Base-by-base conservation (phyloP, 2,329 filamentous ascomycete genomes). In the Colletotrichum godetiae region DNA sequence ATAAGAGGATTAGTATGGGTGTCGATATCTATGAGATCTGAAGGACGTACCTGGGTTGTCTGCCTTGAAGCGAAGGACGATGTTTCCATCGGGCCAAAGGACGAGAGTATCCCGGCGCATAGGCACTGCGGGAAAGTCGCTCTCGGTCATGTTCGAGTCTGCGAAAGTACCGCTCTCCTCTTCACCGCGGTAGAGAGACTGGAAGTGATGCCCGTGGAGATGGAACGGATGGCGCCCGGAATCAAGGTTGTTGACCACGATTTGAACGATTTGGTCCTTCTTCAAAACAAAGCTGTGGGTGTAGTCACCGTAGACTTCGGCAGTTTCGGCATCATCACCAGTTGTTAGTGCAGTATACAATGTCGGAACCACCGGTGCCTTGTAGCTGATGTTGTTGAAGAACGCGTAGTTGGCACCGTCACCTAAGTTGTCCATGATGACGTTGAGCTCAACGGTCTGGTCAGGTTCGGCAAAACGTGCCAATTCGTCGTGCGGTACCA, bases 381-480 rank as follows among this genome's bases (percentile, higher is more conserved):
- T 88, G 80, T 95, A 97, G 33, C 93, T 94, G 75, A 94, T 90
- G 81, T 94, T 92, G 85, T 96, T 95, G 84, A 94, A 90, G 82
- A 92, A 92, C 73, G 90, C 92, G 68, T 86, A 86, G 79, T 86
- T 87, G 61, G 88, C 87, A 5, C 92, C 92, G 72, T 94, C 87
- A n/a, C 85, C 84, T 3, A 92, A 86, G 64, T 90, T 90, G 76
- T 88, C 85, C 86, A 91, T 91, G 73, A 86, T 85, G 3, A 94
- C 87, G 74, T 89, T 85, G 2, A 97, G 86, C 56, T 88, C 88
- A 49, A 97, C 86, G 2, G 85, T 85, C 75, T 90, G 87, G 80
- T 93, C 90, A 0, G 93, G 91, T 10, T 90, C 84, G 1, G 88
- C 86, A 5, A 92, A 87, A 3, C 92, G 84, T 7, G 86, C 83